Evolutionary conservation across 192 early-diverging fungal species (phyloP), one percentile per base, ranked within the genome.

Genomic region (Rhizophagus sp.): DNA sequence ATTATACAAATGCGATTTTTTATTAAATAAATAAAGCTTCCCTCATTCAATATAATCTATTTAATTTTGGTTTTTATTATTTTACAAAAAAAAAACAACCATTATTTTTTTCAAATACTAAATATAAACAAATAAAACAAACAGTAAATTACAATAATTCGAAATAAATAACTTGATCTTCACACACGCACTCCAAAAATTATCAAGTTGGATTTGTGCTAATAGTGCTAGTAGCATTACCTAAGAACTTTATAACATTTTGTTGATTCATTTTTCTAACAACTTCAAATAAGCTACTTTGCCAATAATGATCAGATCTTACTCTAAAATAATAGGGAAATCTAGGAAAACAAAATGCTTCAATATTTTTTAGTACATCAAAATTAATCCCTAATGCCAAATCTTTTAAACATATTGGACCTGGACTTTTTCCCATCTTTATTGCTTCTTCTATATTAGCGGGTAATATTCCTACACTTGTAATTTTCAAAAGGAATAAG

Each of bases 261-360:
- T 61, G 66, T 64, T 80, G 79, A 65, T 86, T 86, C 52, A 84
- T 81, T 2, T 57, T 64, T 17, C 64, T 82, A 10, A 73, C 81
- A 11, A 83, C 73, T 34, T 81, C 70, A 63, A 86, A 84, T 25
- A 86, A 70, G 71, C 81, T 63, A n/a, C 85, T 81, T 27, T 84
- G 64, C 83, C 83, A 84, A 49, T 86, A 86, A 74, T 83, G 57
- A 70, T 86, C 83, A 61, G 84, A 70, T 4, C 81, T 76, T 11
- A 86, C 73, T 19, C 83, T 81, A 75, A 83, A 86, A 80, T 81
- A 81, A 34, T 86, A 86, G 17, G 79, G 81, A 82, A 83, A 86
- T 50, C 65, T 52, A 6, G 70, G 22, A 30, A 80, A 82, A 57
- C 81, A 86, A n/a, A 24, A 82, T 34, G 80, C 47, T 0, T 62